phyloP scores from a whole-genome alignment of 2,329 filamentous ascomycete genomes.

The Xylaria arbuscula region DNA sequence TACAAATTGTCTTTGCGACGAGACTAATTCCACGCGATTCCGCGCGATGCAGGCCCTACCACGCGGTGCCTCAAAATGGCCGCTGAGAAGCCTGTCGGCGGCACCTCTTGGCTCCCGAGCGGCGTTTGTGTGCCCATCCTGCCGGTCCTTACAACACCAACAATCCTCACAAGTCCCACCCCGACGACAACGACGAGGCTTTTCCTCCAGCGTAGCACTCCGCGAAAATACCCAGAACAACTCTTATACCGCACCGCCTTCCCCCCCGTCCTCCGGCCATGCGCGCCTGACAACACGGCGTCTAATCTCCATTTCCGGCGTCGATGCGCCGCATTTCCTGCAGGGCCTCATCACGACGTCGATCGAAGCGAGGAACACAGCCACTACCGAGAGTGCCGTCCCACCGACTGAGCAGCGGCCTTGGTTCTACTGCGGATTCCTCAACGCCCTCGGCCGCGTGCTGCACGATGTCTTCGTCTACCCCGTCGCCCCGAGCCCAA shows the following conservation, averaged over 20 bases:
- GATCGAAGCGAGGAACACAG: slow-evolving; percentile 53
- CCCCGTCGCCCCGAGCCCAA: slow-evolving; percentile 59
- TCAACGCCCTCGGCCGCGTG: slow-evolving; percentile 86
- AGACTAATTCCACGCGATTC: neutral
- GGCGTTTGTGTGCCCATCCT: slow-evolving; percentile 49
- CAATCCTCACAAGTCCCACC: slow-evolving; percentile 14
- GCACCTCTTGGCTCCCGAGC: slow-evolving; percentile 18
- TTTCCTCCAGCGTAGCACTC: slow-evolving; percentile 31
- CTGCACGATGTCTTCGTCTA: slow-evolving; percentile 93
- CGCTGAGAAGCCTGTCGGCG: slow-evolving; percentile 25
- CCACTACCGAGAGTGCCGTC: neutral
- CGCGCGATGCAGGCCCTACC: slow-evolving; percentile 33
- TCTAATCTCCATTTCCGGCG: slow-evolving; percentile 81
- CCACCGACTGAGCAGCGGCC: slow-evolving; percentile 41
- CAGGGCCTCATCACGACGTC: slow-evolving; percentile 88
- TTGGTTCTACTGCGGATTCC: slow-evolving; percentile 83
- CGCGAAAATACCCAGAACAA: slow-evolving; percentile 2
- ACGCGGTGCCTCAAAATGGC: slow-evolving; percentile 32
- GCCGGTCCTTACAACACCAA: slow-evolving; percentile 33
- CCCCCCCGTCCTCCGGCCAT: slow-evolving; percentile 61
- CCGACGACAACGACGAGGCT: slow-evolving; percentile 37
- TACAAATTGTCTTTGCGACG: neutral
- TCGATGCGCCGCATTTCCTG: slow-evolving; percentile 84
- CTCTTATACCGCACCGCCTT: slow-evolving; percentile 42
- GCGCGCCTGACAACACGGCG: slow-evolving; percentile 76